Conservation (phyloP, 2,329 filamentous ascomycete genomes). For the Clarireedia monteithiana region DNA sequence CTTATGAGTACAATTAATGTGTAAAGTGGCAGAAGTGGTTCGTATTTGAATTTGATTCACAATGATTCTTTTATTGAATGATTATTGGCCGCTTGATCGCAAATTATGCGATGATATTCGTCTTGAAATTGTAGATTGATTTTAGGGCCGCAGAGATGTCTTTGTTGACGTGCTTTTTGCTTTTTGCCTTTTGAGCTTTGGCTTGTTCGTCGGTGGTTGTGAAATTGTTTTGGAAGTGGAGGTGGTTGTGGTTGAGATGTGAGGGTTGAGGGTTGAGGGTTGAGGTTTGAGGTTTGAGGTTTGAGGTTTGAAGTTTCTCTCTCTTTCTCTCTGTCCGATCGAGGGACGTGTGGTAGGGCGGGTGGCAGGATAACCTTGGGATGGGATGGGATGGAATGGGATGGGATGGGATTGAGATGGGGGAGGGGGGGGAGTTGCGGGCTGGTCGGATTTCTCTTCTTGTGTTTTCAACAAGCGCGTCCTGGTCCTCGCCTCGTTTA, state of each 20-base stretch:
- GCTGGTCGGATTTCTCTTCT: constrained; percentile 4
- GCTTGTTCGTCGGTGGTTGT: background rate
- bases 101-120: background rate
- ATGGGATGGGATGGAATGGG: background rate
- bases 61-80: background rate
- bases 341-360: no score
- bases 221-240: background rate
- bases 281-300: no score
- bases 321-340: background rate
- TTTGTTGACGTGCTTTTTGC: background rate
- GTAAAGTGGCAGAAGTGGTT: background rate
- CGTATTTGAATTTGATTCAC: background rate
- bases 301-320: background rate
- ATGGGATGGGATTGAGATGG: background rate
- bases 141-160: background rate
- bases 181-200: background rate
- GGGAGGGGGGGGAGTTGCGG: background rate
- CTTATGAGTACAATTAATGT: background rate
- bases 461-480: constrained; percentile 7
- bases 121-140: background rate
- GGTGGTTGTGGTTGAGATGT: background rate
- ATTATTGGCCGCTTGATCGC: background rate
- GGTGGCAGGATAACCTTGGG: background rate
- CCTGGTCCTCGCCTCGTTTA: constrained; percentile 3
- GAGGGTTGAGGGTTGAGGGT: no score